These are phyloP conservation scores for Hebeloma cylindrosporum DNA, from an alignment of 768 basidiomycete species.

Conservation along the genomic window DNA sequence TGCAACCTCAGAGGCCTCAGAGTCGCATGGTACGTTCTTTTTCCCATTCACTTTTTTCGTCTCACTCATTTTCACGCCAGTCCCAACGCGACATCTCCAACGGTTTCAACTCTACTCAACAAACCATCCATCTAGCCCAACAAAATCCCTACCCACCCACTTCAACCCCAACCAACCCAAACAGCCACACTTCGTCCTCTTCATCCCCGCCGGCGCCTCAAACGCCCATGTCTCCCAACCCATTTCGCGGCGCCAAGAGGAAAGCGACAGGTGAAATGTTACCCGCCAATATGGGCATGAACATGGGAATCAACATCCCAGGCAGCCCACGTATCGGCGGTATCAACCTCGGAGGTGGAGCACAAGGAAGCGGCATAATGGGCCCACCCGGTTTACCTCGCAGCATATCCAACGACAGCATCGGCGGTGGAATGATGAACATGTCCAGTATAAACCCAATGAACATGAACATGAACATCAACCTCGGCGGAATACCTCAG, in stretches of 20 bases:
- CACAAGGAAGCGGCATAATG: slow-evolving; percentile 6
- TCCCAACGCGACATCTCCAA: slow-evolving; percentile 17
- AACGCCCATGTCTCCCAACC: slow-evolving; percentile 28
- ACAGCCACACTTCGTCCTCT: slow-evolving; percentile 11
- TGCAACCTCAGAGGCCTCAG: slow-evolving; percentile 21
- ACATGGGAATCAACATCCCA: slow-evolving; percentile 2
- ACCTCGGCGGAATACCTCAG: too few species aligned
- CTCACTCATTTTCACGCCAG: slow-evolving; percentile 4
- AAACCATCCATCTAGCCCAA: slow-evolving; percentile 9
- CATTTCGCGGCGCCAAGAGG: slow-evolving; percentile 32
- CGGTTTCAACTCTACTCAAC: slow-evolving; percentile 15
- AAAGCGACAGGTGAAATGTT: slow-evolving; percentile 26
- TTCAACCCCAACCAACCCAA: slow-evolving; percentile 7
- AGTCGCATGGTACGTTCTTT: slow-evolving; percentile 19
- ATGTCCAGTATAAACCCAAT: slow-evolving; percentile 7
- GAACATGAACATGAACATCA: slow-evolving; percentile 12
- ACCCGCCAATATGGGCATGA: slow-evolving; percentile 13
- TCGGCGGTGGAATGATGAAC: slow-evolving; percentile 13
- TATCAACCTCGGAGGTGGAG: not conserved
- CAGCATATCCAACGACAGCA: slow-evolving; percentile 11
- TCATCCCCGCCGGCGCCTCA: too few species aligned
- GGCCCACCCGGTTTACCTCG: slow-evolving; percentile 9
- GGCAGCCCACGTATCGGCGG: slow-evolving; percentile 13
- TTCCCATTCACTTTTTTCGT: not conserved
- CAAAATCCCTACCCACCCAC: slow-evolving; percentile 8